phyloP scores from a whole-genome alignment of 306 rosid genomes.

The Trifolium subterraneum region DNA sequence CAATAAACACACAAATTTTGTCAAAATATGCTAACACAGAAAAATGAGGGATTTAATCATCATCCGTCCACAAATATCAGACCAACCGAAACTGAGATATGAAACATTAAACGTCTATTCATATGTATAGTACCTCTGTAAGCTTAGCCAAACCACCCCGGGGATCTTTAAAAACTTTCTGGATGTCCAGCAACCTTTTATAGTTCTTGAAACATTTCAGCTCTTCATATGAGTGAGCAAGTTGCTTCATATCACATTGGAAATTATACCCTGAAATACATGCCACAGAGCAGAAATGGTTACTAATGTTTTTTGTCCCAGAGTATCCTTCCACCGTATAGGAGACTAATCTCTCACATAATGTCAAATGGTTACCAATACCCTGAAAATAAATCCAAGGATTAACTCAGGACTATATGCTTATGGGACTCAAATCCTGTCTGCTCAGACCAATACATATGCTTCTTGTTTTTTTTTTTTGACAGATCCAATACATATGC shows the following conservation, averaged over 20 bases:
- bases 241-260: constrained; percentile 84
- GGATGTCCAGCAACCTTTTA: constrained; percentile 84
- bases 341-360: background rate
- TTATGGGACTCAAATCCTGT: constrained; percentile 7
- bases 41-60: constrained; percentile 21
- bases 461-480: too few species aligned
- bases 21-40: constrained; percentile 33
- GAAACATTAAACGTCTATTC: constrained; percentile 14
- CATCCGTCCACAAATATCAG: constrained; percentile 10
- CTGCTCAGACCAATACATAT: background rate
- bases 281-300: constrained; percentile 41
- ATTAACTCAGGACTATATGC: background rate
- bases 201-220: constrained; percentile 82
- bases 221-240: constrained; percentile 76
- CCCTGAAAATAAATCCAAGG: background rate
- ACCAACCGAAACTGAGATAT: constrained; percentile 8
- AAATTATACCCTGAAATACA: constrained; percentile 84
- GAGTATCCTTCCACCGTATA: background rate
- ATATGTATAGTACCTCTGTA: constrained; percentile 62
- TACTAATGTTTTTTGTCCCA: constrained; percentile 6
- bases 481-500: constrained; percentile 1
- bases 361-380: background rate
- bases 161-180: constrained; percentile 73
- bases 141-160: constrained; percentile 91
- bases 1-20: constrained; percentile 38